Base-by-base conservation (phyloP, 495 filamentous ascomycete species). In the Cercophora scortea region DNA sequence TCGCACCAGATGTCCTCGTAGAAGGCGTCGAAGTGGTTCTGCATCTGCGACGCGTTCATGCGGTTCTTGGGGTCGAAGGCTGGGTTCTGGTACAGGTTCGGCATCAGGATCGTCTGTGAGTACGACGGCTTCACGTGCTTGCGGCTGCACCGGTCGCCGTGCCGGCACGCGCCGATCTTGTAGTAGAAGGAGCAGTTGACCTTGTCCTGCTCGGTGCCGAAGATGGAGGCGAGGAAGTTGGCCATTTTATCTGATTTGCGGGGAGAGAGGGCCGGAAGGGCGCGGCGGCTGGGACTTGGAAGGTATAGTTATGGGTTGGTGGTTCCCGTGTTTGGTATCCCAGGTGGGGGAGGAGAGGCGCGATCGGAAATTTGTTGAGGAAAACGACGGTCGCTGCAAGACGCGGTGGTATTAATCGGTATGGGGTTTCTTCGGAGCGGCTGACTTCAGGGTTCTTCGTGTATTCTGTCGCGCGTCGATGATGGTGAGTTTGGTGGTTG, bases 1-100 rank as follows among this genome's bases (percentile, higher is more conserved):
- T 98, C 93, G 77, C 92, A 96, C 89, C 93, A 98, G 58, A 98
- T 85, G 69, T 98, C 93, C 75, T 98, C 93, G 77, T 98, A 98
- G 76, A 98, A 98, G 60, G 93, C 92, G 73, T 98, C 94, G 66
- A 97, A 98, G 77, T 98, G 93, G 74, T 92, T 94, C 74, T 96
- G 92, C 66, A 96, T 84, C 77, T 98, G 93, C 56, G 77, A 82
- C 10, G 90, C 68, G 72, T 93, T 95, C 87, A 96, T 94, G 72
- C 91, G 91, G 77, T 84, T 93, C 74, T 95, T 95, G 42, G 89
- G 87, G 67, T 97, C 90, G 80, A 94, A 95, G 60, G 90, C 89
- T 8, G 93, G 93, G 77, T 98, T 98, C 69, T 98, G 93, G 79
- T 98, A 98, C 61, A 98, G 87, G 74, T 96, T 96, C 13, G 93